These are phyloP conservation scores for Penicillium sp. DNA, from an alignment of 2,329 filamentous ascomycete genomes.

Conservation along the genomic window DNA sequence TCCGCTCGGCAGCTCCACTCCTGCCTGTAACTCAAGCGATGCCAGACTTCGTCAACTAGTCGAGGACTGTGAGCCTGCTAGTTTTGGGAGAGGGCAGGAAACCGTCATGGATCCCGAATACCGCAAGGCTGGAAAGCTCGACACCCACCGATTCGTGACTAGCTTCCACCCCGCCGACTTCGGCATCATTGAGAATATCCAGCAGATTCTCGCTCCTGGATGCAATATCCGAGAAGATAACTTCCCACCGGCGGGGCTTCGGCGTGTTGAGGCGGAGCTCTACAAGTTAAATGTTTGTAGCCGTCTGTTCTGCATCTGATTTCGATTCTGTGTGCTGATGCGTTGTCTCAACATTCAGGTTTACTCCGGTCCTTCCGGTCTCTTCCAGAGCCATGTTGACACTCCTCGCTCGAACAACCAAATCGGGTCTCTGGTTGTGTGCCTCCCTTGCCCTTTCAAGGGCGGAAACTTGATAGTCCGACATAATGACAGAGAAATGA, in stretches of 20 bases:
- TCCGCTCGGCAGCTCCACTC: background rate
- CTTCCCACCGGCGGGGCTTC: too few relatives aligned
- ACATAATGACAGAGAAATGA: slow-evolving; percentile 28
- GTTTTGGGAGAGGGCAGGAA: slow-evolving; percentile 48
- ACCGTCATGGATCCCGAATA: slow-evolving; percentile 54
- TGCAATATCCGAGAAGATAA: too few relatives aligned
- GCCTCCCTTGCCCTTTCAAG: slow-evolving; percentile 41
- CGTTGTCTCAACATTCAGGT: too few relatives aligned
- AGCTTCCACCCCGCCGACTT: slow-evolving; percentile 53
- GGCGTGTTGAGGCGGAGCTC: slow-evolving; percentile 51
- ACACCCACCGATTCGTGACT: slow-evolving; percentile 46
- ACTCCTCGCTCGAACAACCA: slow-evolving; percentile 51
- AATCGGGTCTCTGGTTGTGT: slow-evolving; percentile 56
- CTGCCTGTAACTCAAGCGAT: background rate
- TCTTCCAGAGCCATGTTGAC: slow-evolving; percentile 54
- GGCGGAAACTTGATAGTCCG: slow-evolving; percentile 35
- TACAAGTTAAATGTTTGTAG: slow-evolving; percentile 63
- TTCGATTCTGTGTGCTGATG: too few relatives aligned
- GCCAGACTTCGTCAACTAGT: slow-evolving; percentile 24
- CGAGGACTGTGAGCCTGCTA: slow-evolving; percentile 44
- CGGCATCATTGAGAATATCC: slow-evolving; percentile 53
- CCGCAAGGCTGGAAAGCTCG: slow-evolving; percentile 54
- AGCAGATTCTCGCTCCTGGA: slow-evolving; percentile 46
- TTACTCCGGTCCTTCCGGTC: slow-evolving; percentile 52
- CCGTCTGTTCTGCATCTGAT: too few relatives aligned